phyloP scores from a whole-genome alignment of 495 filamentous ascomycete species.

The Penicillium cataractarum region DNA sequence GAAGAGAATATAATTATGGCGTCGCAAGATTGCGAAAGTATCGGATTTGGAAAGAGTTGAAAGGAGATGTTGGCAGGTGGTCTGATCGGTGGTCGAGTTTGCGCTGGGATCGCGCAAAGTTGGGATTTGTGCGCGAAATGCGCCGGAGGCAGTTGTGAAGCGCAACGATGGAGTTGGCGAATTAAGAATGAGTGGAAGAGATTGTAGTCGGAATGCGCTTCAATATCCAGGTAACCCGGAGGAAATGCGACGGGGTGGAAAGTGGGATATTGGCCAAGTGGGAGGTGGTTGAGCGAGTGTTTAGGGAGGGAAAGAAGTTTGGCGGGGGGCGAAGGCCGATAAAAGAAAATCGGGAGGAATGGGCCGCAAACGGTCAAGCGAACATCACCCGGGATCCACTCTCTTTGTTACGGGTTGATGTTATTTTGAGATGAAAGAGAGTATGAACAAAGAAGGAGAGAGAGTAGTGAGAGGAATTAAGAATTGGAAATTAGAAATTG shows the following conservation, averaged over 20 bases:
- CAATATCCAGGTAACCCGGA: conserved; percentile 30
- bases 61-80: conserved; percentile 12
- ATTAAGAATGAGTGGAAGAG: conserved; percentile 25
- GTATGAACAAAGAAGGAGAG: not conserved
- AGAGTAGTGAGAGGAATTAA: not conserved
- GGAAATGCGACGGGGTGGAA: not conserved
- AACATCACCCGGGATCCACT: conserved; percentile 27
- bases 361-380: conserved; percentile 36
- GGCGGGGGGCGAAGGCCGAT: conserved; percentile 27
- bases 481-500: not conserved
- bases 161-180: conserved; percentile 25
- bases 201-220: conserved; percentile 33
- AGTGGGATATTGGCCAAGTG: conserved; percentile 7
- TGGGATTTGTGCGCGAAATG: conserved; percentile 31
- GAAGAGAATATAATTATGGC: not conserved
- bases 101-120: conserved; percentile 13
- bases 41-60: conserved; percentile 11
- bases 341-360: conserved; percentile 29
- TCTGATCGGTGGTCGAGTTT: conserved; percentile 8
- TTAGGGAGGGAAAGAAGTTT: conserved; percentile 21
- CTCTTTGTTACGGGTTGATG: conserved; percentile 1
- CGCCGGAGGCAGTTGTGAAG: conserved; percentile 43
- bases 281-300: conserved; percentile 22
- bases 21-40: conserved; percentile 9
- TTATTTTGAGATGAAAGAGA: not conserved